Evolutionary conservation across 371 early-diverging fungal species (phyloP), one percentile per base, ranked within the genome.

Genomic region (Fennellomyces sp.): DNA sequence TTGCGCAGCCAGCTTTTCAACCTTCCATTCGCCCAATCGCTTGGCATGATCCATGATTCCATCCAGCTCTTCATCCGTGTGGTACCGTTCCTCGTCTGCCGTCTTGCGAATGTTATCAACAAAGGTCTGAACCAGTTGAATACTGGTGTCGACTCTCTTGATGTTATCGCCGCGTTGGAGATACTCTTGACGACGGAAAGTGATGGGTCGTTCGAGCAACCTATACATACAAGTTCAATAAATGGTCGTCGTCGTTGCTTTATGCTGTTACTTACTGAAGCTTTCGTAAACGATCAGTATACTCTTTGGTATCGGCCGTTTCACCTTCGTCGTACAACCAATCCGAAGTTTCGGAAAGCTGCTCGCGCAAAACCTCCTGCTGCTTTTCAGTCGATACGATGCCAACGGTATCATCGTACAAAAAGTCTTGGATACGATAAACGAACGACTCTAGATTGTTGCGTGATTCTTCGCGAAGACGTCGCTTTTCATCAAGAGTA

Each of bases 391-490:
- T 89, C 21, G 90, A 80, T 5, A 93, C 86, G 4, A 77, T 63
- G 31, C 78, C 75, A 29, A 89, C 82, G 39, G 80, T 84, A 29
- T 91, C 91, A 42, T 91, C 88, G 38, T 91, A 84, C 45, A 92
- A 71, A 58, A 91, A 84, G 61, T 96, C 96, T 52, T 90, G 90
- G 49, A 87, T 72, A 33, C 85, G 82, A 76, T 97, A 98, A 26
- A 96, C 84, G 77, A 91, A 95, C 0, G 93, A 80, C 70, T 98
- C 99, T 26, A 98, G 85, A 42, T 75, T 80, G 78, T 98, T 97
- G 49, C 87, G 79, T 6, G 97, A 92, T 67, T 90, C 93, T 69
- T 94, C 95, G 38, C 87, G 90, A 2, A 82, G 82, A 25, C 79
- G 82, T 52, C 91, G 90, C 13, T 80, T 76, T 31, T 52, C 39